A percentile compares a stretch with the other conserved stretches of the same genome.
Evolutionary conservation across 164 flowering plant species (phyloP).

Genomic region (Magnolia officinalis): DNA sequence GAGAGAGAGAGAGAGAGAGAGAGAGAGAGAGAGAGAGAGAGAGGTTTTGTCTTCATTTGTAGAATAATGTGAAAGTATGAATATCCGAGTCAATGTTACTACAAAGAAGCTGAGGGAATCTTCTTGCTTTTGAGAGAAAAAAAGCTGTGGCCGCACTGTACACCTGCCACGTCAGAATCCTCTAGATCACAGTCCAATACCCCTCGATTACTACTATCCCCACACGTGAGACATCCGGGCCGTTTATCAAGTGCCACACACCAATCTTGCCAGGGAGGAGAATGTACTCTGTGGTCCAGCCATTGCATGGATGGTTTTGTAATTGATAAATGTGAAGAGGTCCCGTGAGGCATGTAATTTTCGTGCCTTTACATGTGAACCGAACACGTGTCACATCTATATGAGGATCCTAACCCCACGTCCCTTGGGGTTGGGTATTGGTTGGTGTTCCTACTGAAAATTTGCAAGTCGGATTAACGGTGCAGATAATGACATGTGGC

Average conservation of each 20-base stretch:
- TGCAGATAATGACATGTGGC: too few relatives aligned
- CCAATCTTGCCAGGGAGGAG: neutral
- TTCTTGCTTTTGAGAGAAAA: neutral
- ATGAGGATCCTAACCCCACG: too few relatives aligned
- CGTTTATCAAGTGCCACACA: neutral
- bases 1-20: too few relatives aligned
- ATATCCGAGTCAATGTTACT: slow-evolving; percentile 1
- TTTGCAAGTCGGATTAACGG: too few relatives aligned
- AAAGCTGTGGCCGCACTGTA: neutral
- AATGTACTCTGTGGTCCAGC: too few relatives aligned
- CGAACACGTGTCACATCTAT: too few relatives aligned
- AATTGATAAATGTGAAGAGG: too few relatives aligned
- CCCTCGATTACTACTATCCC: neutral
- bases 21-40: too few relatives aligned
- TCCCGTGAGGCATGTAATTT: too few relatives aligned
- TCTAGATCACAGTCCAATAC: neutral
- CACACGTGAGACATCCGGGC: neutral
- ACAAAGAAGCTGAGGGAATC: slow-evolving; percentile 8
- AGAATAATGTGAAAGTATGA: neutral
- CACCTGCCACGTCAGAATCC: neutral
- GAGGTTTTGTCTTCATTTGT: neutral
- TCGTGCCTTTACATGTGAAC: too few relatives aligned
- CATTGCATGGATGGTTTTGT: neutral
- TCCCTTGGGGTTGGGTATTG: too few relatives aligned
- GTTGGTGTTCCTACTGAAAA: too few relatives aligned